Evolutionary conservation across 306 rosid species (phyloP), one percentile per base, ranked within the genome.

Genomic region (Lotus japonicus): DNA sequence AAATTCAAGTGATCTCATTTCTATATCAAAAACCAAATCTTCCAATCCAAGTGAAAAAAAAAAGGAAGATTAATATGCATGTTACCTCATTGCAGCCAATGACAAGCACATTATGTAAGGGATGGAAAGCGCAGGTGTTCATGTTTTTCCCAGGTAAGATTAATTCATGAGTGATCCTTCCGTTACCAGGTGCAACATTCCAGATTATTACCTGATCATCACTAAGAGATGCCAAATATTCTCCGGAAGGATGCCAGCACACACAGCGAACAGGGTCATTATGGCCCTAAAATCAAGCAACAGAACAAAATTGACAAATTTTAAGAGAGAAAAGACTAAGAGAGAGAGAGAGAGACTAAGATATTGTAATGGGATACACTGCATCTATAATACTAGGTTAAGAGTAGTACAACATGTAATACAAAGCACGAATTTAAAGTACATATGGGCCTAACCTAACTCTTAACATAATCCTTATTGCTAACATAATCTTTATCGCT

Each of bases 171-270:
- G 86, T 53, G 67, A 80, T 56, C 82, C 89, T 81, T 73, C 74
- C 59, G n/a, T n/a, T 5, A 36, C 82, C 71, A 18, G 92, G 77
- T 46, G 82, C 83, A 54, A 89, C 68, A 9, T 43, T 55, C 97
- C 96, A 89, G 36, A 92, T 79, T 77, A 76, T 82, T 13, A 84
- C 86, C 77, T 78, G 14, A 64, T 86, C 87, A 49, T 85, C 86
- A 49, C 97, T 86, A 54, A 87, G 81, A 39, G 98, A 90, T 26
- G 98, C 94, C 16, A 92, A 52, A 80, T 73, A 81, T 35, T 84
- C 81, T 3, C 96, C 98, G 13, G 85, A 70, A 18, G 77, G 58
- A 72, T 92, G 85, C 96, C 97, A 92, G 80, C 96, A 83, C 52
- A 87, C 81, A 2, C 87, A 82, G 28, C 67, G 89, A 67, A 92